Base-by-base conservation (phyloP, 495 filamentous ascomycete species). In the Penicillium desertorum region DNA sequence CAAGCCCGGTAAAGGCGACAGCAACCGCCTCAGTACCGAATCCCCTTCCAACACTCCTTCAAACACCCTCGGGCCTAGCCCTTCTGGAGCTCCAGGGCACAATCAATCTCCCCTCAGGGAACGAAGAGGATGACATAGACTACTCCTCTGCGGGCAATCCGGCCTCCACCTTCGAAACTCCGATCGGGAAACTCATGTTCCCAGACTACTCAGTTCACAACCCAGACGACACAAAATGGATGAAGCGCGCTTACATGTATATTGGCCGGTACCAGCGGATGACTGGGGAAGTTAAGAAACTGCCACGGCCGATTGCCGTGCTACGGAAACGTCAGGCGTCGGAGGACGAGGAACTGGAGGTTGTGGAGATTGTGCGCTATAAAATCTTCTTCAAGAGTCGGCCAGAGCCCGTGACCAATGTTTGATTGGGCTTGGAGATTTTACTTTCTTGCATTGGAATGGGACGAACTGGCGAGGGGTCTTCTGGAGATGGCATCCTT, bases 31-130 rank as follows among this genome's bases (percentile, higher is more conserved):
- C 58, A 45, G 54, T 54, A 46, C 61, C 60, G 36, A 46, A 86
- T 69, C 83, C 90, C 2, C 83, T 96, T n/a, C 92, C 92, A 8
- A 71, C 80, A 3, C 77, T 96, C 59, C 84, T 97, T n/a, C 89
- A 90, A 60, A 96, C 92, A 4, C 92, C 92, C 25, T 74, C 78
- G 4, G 80, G 80, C 34, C 77, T 83, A 30, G 91, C 91, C n/a
- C 74, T 97, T 43, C 80, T 97, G 56, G 92, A 97, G 71, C 82
- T 97, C 17, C 92, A 97, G 76, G 91, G 90, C 41, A 90, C 86
- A 11, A 86, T 97, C 75, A 90, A 96, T 67, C 50, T 78, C n/a
- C 70, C 73, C 20, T 49, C 66, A 11, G 55, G 62, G 20, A 43
- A 60, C 1, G 60, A 62, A n/a, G 27, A 66, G n/a, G 60, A 62